These are phyloP conservation scores for Globisporangium echinulatum DNA, from an alignment of 352 stramenopile species.

Conservation along the genomic window DNA sequence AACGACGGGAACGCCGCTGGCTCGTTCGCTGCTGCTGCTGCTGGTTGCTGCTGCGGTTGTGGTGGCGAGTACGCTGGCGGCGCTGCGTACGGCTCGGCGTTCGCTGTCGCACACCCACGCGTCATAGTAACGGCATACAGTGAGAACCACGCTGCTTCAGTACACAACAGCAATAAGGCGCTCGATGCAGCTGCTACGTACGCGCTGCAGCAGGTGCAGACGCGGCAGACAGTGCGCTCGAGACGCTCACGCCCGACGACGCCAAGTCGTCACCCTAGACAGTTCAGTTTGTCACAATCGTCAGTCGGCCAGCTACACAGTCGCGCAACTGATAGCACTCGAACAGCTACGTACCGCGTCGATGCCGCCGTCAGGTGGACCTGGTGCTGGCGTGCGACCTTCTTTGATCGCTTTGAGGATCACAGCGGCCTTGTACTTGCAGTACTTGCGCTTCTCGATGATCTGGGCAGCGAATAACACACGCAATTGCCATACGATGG, in stretches of 20 bases:
- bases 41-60: slow-evolving; percentile 3
- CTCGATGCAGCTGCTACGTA: not conserved
- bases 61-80: slow-evolving; percentile 8
- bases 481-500: not conserved
- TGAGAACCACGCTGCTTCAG: too few relatives aligned
- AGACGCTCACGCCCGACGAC: slow-evolving; percentile 6
- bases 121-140: too few relatives aligned
- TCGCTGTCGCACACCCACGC: not conserved
- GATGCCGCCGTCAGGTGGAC: slow-evolving; percentile 56
- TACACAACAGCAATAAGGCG: not conserved
- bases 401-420: slow-evolving; percentile 96
- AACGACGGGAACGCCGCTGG: slow-evolving; percentile 37
- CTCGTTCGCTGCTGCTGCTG: slow-evolving; percentile 11
- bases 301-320: not conserved
- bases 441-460: slow-evolving; percentile 89
- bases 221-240: slow-evolving; percentile 5
- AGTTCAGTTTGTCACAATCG: not conserved
- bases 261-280: slow-evolving; percentile 10
- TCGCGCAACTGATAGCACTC: not conserved
- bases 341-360: slow-evolving; percentile 17
- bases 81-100: slow-evolving; percentile 4
- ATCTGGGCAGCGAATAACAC: slow-evolving; percentile 26
- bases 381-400: slow-evolving; percentile 73
- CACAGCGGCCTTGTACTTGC: slow-evolving; percentile 94
- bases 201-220: not conserved